A percentile compares a stretch with the other conserved stretches of the same genome.
These are phyloP conservation scores for Saccharomycopsis lassenensis DNA, from an alignment of 805 yeast species.

Conservation along the genomic window DNA sequence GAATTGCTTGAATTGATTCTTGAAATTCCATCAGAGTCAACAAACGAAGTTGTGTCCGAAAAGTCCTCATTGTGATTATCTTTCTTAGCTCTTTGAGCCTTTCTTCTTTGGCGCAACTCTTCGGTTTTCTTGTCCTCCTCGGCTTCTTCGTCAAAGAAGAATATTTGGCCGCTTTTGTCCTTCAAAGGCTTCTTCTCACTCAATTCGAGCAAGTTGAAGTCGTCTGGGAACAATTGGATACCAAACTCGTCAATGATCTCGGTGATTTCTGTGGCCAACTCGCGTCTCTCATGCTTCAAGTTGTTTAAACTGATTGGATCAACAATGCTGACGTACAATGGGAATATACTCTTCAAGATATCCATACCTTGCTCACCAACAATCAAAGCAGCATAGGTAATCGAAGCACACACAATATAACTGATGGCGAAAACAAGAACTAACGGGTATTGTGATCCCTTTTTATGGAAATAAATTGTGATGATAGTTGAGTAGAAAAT, in stretches of 20 bases:
- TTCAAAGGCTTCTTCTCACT: conserved; percentile 4
- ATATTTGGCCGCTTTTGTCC: conserved; percentile 14
- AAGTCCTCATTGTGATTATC: conserved; percentile 5
- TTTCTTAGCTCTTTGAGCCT: conserved; percentile 7
- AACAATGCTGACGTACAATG: conserved; percentile 39
- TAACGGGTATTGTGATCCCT: conserved; percentile 24
- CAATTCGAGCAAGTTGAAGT: conserved; percentile 35
- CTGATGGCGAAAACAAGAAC: conserved; percentile 30
- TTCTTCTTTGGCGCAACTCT: conserved; percentile 18
- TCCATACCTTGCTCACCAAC: conserved; percentile 92
- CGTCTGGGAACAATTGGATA: conserved; percentile 76
- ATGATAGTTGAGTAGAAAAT: conserved; percentile 53
- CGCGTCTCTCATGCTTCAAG: conserved; percentile 47
- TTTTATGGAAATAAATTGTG: conserved; percentile 32
- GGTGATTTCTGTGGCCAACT: conserved; percentile 62
- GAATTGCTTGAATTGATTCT: conserved; percentile 52
- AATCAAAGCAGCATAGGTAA: conserved; percentile 77
- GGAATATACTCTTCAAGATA: conserved; percentile 67
- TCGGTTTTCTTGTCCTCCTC: conserved; percentile 17
- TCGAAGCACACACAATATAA: conserved; percentile 49
- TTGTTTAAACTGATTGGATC: conserved; percentile 34
- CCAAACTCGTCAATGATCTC: conserved; percentile 74
- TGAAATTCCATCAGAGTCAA: conserved; percentile 46
- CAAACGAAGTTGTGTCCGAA: conserved; percentile 24
- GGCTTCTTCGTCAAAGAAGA: conserved; percentile 18